Conservation (phyloP, 306 rosid genomes). For the Medicago lupulina region DNA sequence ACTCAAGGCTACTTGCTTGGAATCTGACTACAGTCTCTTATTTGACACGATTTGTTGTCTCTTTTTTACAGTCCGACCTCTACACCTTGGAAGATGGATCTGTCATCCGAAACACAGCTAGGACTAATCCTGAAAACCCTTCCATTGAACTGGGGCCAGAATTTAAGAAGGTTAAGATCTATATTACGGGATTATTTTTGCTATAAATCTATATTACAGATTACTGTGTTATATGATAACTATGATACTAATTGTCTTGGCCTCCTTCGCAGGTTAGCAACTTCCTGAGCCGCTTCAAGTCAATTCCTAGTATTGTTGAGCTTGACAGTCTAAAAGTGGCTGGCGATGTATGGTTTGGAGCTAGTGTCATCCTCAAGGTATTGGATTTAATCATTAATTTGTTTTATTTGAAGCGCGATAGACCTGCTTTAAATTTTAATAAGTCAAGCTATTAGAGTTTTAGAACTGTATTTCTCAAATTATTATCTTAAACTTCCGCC, state of each 20-base stretch:
- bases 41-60: slow-evolving; percentile 27
- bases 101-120: slow-evolving; percentile 68
- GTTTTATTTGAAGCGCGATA: background rate
- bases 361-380: slow-evolving; percentile 85
- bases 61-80: slow-evolving; percentile 82
- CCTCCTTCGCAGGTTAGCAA: slow-evolving; percentile 63
- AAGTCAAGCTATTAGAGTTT: background rate
- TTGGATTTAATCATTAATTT: slow-evolving; percentile 7
- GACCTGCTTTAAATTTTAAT: background rate
- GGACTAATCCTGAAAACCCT: slow-evolving; percentile 87
- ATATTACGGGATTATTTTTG: slow-evolving; percentile 5
- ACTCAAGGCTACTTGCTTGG: slow-evolving; percentile 28
- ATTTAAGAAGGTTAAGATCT: slow-evolving; percentile 78
- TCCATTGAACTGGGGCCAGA: slow-evolving; percentile 96
- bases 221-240: slow-evolving; percentile 27
- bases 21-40: slow-evolving; percentile 21
- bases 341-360: slow-evolving; percentile 97
- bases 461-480: background rate
- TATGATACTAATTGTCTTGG: slow-evolving; percentile 31
- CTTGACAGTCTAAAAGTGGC: slow-evolving; percentile 87
- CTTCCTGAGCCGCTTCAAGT: slow-evolving; percentile 87
- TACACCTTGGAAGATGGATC: slow-evolving; percentile 80
- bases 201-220: no score
- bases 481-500: slow-evolving; percentile 8
- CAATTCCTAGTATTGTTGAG: slow-evolving; percentile 90